These are phyloP conservation scores for Tanacetum coccineum DNA, from an alignment of 129 eudicot genomes.

Conservation along the genomic window DNA sequence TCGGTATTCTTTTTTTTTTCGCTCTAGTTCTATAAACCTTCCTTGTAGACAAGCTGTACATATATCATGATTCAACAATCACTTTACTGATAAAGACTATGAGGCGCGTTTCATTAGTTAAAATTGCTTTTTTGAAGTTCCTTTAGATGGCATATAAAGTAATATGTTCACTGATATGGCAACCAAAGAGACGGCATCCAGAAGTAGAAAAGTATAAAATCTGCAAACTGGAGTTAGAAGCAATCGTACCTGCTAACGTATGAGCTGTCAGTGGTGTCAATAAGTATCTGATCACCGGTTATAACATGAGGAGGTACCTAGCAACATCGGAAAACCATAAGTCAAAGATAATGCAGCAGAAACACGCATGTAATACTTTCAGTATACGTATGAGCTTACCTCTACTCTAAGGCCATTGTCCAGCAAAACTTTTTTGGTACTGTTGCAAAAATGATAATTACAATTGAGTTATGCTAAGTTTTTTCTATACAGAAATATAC, in stretches of 20 bases:
- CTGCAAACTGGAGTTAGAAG: constrained; percentile 1
- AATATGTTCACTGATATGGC: too few relatives aligned
- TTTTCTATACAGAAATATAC: neutral
- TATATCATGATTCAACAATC: too few relatives aligned
- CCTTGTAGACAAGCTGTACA: too few relatives aligned
- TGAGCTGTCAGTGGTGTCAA: constrained; percentile 59
- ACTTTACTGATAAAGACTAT: neutral
- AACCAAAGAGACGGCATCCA: too few relatives aligned
- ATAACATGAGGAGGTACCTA: constrained; percentile 86
- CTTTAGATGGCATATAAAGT: too few relatives aligned
- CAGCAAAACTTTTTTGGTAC: constrained; percentile 72
- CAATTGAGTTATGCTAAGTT: neutral
- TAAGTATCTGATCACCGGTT: constrained; percentile 60
- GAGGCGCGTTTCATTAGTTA: neutral
- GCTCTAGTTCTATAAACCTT: neutral
- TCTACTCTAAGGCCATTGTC: constrained; percentile 89
- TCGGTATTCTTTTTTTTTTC: neutral
- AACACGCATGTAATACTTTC: neutral
- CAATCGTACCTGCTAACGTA: constrained; percentile 63
- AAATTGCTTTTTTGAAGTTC: neutral
- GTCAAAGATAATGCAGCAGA: constrained; percentile 1
- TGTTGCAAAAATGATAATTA: constrained; percentile 31
- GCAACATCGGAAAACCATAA: neutral
- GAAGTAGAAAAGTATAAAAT: neutral
- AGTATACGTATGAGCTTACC: constrained; percentile 35